Conservation (phyloP, 805 yeast genomes). For the Starmerella potacharoeniae region DNA sequence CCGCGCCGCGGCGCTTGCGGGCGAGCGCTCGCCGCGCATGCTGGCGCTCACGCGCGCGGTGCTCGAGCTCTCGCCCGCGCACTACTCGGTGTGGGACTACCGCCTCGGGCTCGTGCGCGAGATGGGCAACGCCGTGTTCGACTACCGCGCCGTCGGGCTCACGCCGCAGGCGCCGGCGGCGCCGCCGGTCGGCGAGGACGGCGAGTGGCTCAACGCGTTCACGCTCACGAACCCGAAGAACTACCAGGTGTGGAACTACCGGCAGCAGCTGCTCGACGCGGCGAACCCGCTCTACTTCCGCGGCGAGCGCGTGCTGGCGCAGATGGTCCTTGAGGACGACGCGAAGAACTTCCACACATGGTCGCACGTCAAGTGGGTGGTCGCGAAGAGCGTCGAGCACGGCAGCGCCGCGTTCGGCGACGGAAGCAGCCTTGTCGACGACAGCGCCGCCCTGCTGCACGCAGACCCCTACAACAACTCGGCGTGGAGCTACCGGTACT, state of each 20-base stretch:
- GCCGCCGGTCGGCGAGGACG: conserved; percentile 35
- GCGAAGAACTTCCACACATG: conserved; percentile 92
- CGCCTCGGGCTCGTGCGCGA: conserved; percentile 26
- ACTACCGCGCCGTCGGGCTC: conserved; percentile 17
- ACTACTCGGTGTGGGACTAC: conserved; percentile 74
- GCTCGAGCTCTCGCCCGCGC: conserved; percentile 68
- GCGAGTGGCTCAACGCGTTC: conserved; percentile 67
- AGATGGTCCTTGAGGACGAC: conserved; percentile 63
- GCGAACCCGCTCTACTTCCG: conserved; percentile 23
- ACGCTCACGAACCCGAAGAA: conserved; percentile 75
- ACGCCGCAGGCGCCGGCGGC: conserved; percentile 23
- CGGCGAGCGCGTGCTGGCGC: conserved; percentile 56
- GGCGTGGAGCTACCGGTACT: conserved; percentile 84
- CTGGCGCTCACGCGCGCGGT: conserved; percentile 51
- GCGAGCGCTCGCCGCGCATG: conserved; percentile 64
- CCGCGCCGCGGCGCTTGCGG: conserved; percentile 43
- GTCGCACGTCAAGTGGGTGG: conserved; percentile 84
- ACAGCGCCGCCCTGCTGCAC: conserved; percentile 38
- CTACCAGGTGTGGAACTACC: conserved; percentile 95
- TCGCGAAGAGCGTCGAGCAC: conserved; percentile 31
- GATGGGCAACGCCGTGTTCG: conserved; percentile 28
- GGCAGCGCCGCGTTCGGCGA: conserved; percentile 7
- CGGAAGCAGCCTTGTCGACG: conserved; percentile 38
- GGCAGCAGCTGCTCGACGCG: conserved; percentile 48
- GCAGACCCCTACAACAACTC: conserved; percentile 77